Conservation (phyloP, 2,329 filamentous ascomycete species). For the Coniella vitis region DNA sequence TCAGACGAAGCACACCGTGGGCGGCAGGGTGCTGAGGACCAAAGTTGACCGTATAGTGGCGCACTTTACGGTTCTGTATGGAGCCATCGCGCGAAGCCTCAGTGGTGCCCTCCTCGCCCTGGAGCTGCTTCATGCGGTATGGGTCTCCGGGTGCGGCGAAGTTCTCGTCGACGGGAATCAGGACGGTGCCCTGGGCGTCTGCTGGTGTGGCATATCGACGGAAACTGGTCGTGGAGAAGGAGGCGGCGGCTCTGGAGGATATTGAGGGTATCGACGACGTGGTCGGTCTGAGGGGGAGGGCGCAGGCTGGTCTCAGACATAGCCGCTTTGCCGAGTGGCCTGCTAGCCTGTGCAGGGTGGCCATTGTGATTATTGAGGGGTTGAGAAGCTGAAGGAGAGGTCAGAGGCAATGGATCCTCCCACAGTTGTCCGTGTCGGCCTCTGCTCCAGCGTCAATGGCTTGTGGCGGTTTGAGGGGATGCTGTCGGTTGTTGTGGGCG, state of each 20-base stretch:
- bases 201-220: conserved; percentile 56
- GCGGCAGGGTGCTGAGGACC: conserved; percentile 97
- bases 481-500: conserved; percentile 7
- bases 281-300: conserved; percentile 19
- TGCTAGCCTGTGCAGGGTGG: conserved; percentile 66
- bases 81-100: conserved; percentile 43
- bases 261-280: conserved; percentile 17
- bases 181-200: conserved; percentile 49
- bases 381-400: conserved; percentile 17
- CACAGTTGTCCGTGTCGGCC: conserved; percentile 18
- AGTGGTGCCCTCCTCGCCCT: conserved; percentile 33
- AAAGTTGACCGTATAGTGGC: conserved; percentile 99
- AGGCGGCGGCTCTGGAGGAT: conserved; percentile 23
- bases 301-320: conserved; percentile 40
- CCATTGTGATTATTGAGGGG: conserved; percentile 47
- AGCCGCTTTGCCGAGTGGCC: conserved; percentile 64
- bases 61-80: conserved; percentile 69
- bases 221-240: conserved; percentile 57
- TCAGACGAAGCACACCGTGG: conserved; percentile 94
- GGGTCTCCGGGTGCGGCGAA: conserved; percentile 45
- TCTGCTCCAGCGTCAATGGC: conserved; percentile 27
- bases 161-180: conserved; percentile 59
- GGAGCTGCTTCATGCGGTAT: conserved; percentile 39
- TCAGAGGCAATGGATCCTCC: conserved; percentile 18
- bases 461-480: conserved; percentile 2